phyloP scores from a whole-genome alignment of 208 protist genomes.

The Blastocrithidia nonstop region DNA sequence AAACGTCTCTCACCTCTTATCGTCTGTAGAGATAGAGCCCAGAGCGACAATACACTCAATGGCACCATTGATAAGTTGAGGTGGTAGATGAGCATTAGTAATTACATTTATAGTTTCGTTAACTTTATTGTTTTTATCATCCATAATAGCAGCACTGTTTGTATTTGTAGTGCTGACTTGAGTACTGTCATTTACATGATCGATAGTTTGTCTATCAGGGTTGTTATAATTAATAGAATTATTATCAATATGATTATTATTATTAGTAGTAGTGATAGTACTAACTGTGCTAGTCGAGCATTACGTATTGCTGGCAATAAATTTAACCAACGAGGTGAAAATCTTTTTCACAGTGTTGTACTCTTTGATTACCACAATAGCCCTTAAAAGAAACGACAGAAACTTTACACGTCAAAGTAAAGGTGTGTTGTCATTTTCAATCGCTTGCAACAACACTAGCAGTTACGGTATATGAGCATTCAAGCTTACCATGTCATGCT shows the following conservation, averaged over 20 bases:
- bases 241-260: too few species aligned
- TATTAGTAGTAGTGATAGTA: too few species aligned
- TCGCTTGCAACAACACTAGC: conserved; percentile 35
- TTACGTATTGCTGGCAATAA: too few species aligned
- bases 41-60: conserved; percentile 62
- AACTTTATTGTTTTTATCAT: too few species aligned
- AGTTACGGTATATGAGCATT: conserved; percentile 36
- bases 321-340: conserved; percentile 62
- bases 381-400: conserved; percentile 48
- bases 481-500: conserved; percentile 23
- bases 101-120: too few species aligned
- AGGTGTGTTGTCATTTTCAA: conserved; percentile 37
- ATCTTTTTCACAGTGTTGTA: conserved; percentile 57
- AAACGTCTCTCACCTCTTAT: conserved; percentile 71
- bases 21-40: conserved; percentile 55
- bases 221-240: too few species aligned
- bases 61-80: conserved; percentile 59
- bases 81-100: too few species aligned
- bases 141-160: too few species aligned
- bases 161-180: too few species aligned
- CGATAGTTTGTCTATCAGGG: too few species aligned
- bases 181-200: too few species aligned
- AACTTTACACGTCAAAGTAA: conserved; percentile 62
- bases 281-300: too few species aligned
- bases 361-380: conserved; percentile 46